Evolutionary conservation across 2,329 filamentous ascomycete genomes (phyloP).

Genomic region (Atkinsonella hypoxylon): DNA sequence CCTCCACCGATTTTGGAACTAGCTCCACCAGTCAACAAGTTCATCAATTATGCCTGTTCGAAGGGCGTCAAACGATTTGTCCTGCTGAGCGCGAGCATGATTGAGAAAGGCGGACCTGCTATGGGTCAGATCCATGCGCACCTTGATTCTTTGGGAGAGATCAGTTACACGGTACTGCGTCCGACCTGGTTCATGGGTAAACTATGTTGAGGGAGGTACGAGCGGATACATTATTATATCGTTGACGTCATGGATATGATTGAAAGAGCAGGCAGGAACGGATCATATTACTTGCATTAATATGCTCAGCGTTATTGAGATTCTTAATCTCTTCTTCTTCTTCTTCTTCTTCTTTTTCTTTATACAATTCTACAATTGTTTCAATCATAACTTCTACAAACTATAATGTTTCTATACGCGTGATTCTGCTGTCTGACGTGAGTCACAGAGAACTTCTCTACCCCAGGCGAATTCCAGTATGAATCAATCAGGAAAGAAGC

Average conservation of each 20-base stretch:
- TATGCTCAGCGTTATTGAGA: no score
- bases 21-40: background rate
- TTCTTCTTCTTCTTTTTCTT: no score
- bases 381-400: no score
- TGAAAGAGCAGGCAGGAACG: no score
- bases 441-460: background rate
- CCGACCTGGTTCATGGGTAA: conserved; percentile 2
- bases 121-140: conserved; percentile 1
- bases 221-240: no score
- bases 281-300: no score
- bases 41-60: background rate
- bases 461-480: background rate
- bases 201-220: no score
- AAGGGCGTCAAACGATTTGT: background rate
- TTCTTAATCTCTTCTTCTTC: no score
- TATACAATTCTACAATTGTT: no score
- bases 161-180: background rate
- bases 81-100: conserved; percentile 1
- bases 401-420: no score
- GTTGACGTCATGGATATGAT: no score
- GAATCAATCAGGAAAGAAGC: background rate
- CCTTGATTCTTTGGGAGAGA: background rate
- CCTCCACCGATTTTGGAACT: background rate
- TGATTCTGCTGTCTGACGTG: background rate
- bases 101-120: background rate